Evolutionary conservation across 441 rosid genomes (phyloP).

Genomic region (Kokia cookei): DNA sequence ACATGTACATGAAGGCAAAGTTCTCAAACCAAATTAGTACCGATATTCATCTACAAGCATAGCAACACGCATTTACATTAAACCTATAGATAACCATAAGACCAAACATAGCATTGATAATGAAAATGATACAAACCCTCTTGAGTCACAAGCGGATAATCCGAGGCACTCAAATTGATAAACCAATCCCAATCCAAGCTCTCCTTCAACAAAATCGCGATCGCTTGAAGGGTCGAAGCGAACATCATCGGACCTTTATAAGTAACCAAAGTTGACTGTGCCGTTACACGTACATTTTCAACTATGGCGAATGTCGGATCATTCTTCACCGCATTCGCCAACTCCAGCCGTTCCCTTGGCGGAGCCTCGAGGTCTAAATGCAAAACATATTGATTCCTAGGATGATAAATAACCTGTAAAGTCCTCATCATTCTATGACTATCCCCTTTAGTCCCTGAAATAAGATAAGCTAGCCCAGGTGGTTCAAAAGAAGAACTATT

Average conservation of each 20-base stretch:
- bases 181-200: conserved; percentile 96
- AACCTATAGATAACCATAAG: neutral
- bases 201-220: conserved; percentile 76
- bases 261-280: conserved; percentile 85
- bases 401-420: conserved; percentile 93
- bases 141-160: conserved; percentile 91
- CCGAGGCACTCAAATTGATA: conserved; percentile 91
- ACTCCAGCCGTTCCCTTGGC: conserved; percentile 77
- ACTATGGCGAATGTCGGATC: conserved; percentile 65
- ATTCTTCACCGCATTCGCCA: conserved; percentile 57
- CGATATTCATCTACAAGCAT: neutral
- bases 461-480: conserved; percentile 87
- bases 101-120: neutral
- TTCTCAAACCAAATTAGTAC: neutral
- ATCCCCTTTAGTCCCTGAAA: conserved; percentile 95
- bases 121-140: conserved; percentile 58
- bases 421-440: conserved; percentile 92
- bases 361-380: conserved; percentile 98
- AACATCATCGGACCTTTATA: conserved; percentile 96
- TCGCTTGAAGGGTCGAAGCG: conserved; percentile 90
- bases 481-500: conserved; percentile 30
- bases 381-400: conserved; percentile 89
- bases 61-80: neutral
- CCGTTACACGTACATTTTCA: conserved; percentile 91
- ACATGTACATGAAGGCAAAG: neutral